Base-by-base conservation (phyloP, 2,329 filamentous ascomycete species). In the Trichophaea hybrida region DNA sequence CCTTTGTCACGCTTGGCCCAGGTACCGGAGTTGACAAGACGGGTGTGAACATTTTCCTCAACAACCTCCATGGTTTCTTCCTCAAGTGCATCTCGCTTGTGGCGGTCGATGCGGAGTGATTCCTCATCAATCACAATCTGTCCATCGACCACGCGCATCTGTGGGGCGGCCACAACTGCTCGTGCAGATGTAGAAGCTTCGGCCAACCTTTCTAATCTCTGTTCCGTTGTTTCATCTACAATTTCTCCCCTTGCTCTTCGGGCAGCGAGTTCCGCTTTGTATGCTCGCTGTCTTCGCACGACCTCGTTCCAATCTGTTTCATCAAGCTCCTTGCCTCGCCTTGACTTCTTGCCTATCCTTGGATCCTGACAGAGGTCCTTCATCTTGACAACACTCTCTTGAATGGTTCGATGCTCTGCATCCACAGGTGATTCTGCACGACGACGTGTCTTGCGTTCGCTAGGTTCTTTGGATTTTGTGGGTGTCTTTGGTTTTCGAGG, bases 11-110 rank as follows among this genome's bases (percentile, higher is more conserved):
- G 73, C 69, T 86, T 83, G 69, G 83, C 75, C 72, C 83, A 88
- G 8, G 83, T 85, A 56, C 78, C 79, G 24, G 80, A 81, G 15
- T 83, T 93, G 64, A 86, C 80, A 57, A 82, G 77, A 15, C 79
- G 79, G 1, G 86, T 88, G 67, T 91, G 84, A 67, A 90, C 85
- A 72, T 88, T 84, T 70, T 91, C 86, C 67, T 88, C 85, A 34
- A 86, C 77, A 53, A 81, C 79, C 68, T 85, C 80, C 68, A 77
- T 70, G 7, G 72, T 70, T 38, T 78, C 77, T 40, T 77, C 75
- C 51, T 76, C 76, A 31, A 77, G 76, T 4, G 76, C 76, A 2
- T 80, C 82, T 48, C 78, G 75, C 34, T 82, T 82, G 69, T 86
- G 83, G 4, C 83, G 78, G 70, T 90, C 82, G 63, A 89, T 78